These are phyloP conservation scores for Oryza nivara DNA, from an alignment of 176 grass and related monocot genomes.

Conservation along the genomic window DNA sequence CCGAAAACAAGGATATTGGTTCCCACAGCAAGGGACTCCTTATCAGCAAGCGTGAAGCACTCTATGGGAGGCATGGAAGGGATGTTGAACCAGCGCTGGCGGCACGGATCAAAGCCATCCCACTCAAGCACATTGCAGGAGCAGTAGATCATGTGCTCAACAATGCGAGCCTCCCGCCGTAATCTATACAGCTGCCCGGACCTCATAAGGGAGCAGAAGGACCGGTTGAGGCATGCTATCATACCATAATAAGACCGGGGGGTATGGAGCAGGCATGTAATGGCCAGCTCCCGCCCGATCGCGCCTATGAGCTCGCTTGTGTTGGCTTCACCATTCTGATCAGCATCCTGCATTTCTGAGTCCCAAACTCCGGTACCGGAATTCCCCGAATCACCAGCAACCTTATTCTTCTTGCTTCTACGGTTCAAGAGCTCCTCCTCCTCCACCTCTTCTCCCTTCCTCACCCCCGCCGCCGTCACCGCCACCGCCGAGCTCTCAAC, in stretches of 20 bases:
- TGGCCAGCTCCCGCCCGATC: slow-evolving; percentile 47
- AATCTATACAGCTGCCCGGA: slow-evolving; percentile 50
- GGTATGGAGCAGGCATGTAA: slow-evolving; percentile 50
- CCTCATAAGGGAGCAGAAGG: slow-evolving; percentile 44
- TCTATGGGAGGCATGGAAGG: slow-evolving; percentile 48
- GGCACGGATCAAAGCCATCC: slow-evolving; percentile 51
- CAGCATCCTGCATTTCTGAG: slow-evolving; percentile 14
- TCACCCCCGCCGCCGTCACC: not conserved
- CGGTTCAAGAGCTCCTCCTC: slow-evolving; percentile 3
- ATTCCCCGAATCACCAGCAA: not conserved
- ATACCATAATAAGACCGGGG: slow-evolving; percentile 46
- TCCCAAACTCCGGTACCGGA: not conserved
- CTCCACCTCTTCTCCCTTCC: slow-evolving; percentile 2
- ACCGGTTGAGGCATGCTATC: slow-evolving; percentile 35
- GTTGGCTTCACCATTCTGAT: slow-evolving; percentile 7
- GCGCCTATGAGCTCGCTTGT: slow-evolving; percentile 41
- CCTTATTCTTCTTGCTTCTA: slow-evolving; percentile 12
- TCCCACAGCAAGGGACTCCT: slow-evolving; percentile 59
- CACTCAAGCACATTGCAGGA: slow-evolving; percentile 59
- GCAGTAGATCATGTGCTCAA: slow-evolving; percentile 57
- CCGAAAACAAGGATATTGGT: slow-evolving; percentile 61
- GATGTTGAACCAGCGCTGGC: slow-evolving; percentile 46
- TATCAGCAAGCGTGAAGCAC: slow-evolving; percentile 51
- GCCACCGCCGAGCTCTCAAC: not conserved
- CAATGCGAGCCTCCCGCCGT: slow-evolving; percentile 29